phyloP scores from a whole-genome alignment of 2,329 filamentous ascomycete species.

The Stemphylium beticola region DNA sequence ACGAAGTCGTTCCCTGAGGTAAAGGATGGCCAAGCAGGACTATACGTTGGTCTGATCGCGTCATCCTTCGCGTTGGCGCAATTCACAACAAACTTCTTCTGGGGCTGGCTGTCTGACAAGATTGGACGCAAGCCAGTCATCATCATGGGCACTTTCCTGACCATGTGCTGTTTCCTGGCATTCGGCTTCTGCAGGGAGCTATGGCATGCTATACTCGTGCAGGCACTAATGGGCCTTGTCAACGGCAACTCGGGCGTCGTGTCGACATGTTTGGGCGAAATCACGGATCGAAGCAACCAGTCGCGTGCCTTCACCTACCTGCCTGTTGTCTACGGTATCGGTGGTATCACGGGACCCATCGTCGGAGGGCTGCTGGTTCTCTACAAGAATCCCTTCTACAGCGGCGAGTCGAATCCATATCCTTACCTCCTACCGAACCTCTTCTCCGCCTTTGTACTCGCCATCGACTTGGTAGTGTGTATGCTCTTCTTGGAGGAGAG shows the following conservation, averaged over 20 bases:
- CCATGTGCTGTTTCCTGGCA: constrained; percentile 78
- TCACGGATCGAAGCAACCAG: constrained; percentile 95
- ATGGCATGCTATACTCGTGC: constrained; percentile 84
- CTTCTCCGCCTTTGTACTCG: constrained; percentile 73
- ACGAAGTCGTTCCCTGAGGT: constrained; percentile 84
- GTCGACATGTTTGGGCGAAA: constrained; percentile 90
- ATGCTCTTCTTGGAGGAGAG: constrained; percentile 88
- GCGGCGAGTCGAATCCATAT: constrained; percentile 63
- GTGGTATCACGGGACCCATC: constrained; percentile 89
- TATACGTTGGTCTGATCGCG: constrained; percentile 90
- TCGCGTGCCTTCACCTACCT: constrained; percentile 92
- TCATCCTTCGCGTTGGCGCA: constrained; percentile 93
- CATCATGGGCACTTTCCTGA: constrained; percentile 79
- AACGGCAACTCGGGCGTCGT: constrained; percentile 97
- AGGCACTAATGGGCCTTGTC: constrained; percentile 87
- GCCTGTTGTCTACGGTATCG: constrained; percentile 93
- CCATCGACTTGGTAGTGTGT: constrained; percentile 74
- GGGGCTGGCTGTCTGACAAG: constrained; percentile 82
- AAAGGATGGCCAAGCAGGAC: constrained; percentile 70
- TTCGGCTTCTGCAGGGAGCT: constrained; percentile 88
- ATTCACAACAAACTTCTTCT: constrained; percentile 88
- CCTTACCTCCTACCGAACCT: constrained; percentile 89
- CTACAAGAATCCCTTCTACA: constrained; percentile 62
- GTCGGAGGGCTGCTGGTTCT: constrained; percentile 85
- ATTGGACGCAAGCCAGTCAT: constrained; percentile 84